Base-by-base conservation (phyloP, 495 filamentous ascomycete genomes). In the Geoglossum glabrum region DNA sequence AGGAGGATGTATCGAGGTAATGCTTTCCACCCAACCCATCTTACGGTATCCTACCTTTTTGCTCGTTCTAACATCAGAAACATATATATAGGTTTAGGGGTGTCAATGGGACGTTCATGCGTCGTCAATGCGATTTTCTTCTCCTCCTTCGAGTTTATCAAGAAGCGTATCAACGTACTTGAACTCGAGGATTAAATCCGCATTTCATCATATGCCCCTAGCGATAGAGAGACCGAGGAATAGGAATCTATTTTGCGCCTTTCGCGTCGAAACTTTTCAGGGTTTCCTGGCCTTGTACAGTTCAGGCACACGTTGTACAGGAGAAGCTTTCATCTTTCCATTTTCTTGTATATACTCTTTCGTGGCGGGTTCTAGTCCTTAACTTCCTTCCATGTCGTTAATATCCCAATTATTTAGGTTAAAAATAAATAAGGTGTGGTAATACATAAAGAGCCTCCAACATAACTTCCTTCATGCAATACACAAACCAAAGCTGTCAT, bases 61-160 rank as follows among this genome's bases (percentile, higher is more conserved):
- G 27, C 31, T 17, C 45, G 55, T 49, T 26, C 15, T 15, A 38
- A 28, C 3, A 8, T 36, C 5, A 33, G 27, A 61, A 47, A 61
- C 55, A 3, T 26, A 52, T 13, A 3, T 17, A 13, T 19, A 66
- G 86, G 86, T 25, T 74, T 92, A 17, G 82, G 80, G 21, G 86
- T 92, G 26, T 87, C 84, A 15, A 86, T 90, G 81, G 74, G 74
- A 55, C 78, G 86, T 33, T 87, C 85, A 30, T 86, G 79, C 64
- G 65, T 75, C 54, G 61, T 87, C 57, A 88, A 88, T 65, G 81
- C 84, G 43, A 80, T 88, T 59, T 88, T 88, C 72, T 88, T 87
- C 67, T 83, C 79, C 33, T 80, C 77, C 46, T 87, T 87, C 64
- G 84, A 88, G 69, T 79, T 82, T 63, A 69, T 85, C 57, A 88